Evolutionary conservation across 2,329 filamentous ascomycete species (phyloP), one percentile per base, ranked within the genome.

Genomic region (Chaetomium globosum): DNA sequence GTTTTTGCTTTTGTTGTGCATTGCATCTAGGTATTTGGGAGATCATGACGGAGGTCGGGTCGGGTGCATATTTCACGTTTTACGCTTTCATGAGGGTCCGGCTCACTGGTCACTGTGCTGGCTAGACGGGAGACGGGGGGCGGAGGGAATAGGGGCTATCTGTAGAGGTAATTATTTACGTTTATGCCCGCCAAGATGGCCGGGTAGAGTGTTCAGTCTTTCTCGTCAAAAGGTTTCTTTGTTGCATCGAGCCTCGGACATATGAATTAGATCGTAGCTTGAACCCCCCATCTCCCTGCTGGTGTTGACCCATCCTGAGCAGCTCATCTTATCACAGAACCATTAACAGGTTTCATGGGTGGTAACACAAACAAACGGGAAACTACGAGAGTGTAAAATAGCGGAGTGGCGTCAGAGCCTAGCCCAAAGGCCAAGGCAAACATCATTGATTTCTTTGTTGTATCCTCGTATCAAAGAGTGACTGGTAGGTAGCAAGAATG

Each of bases 101-200:
- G 31, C 33, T 26, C 33, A 56, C 31, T 8, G 33, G 9, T n/a
- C 8, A 55, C 53, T 19, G 52, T 33, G 12, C 9, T 12, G n/a
- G 31, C 53, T 23, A 36, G 53, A 36, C n/a, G 8, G 10, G 9
- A 28, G 7, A n/a, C n/a, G 7, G 28, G 9, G 51, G 10, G 31
- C 26, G 26, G 26, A 28, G 51, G 19, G 7, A 28, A 52, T 7
- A 43, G 39, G 39, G 16, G 16, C 26, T 26, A 28, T 13, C 21
- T 52, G 23, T 51, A 51, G n/a, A 51, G 49, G 49, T 52, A 28
- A 52, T 52, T 26, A 52, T 23, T 16, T 52, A 52, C 49, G 49
- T 52, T 52, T 52, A 26, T 52, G 21, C 49, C 16, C 13, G 21
- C 21, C 49, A 21, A 52, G 23, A 52, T 48, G 46, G 46, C 46